Conservation (phyloP, 805 yeast genomes). For the Millerozyma miso region DNA sequence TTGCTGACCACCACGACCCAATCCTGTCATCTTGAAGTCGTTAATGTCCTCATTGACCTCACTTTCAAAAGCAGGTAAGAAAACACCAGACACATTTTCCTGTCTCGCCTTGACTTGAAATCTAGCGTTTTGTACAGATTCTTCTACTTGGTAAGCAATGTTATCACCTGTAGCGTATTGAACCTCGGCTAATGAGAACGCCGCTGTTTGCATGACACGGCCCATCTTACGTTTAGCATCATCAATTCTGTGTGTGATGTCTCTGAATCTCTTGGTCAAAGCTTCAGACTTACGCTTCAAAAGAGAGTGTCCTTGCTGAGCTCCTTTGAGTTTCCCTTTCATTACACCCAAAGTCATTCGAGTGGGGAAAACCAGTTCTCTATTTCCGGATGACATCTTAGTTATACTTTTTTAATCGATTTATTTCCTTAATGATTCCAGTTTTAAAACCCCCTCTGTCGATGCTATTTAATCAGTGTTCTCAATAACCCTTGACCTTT, state of each 20-base stretch:
- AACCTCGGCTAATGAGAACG: slow-evolving; percentile 95
- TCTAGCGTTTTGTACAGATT: slow-evolving; percentile 84
- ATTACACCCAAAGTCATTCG: slow-evolving; percentile 94
- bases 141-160: slow-evolving; percentile 93
- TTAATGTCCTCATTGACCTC: slow-evolving; percentile 79
- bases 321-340: slow-evolving; percentile 96
- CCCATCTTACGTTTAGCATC: slow-evolving; percentile 98
- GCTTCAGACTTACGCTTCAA: slow-evolving; percentile 96
- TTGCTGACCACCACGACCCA: slow-evolving; percentile 98
- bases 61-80: slow-evolving; percentile 87
- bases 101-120: slow-evolving; percentile 88
- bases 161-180: slow-evolving; percentile 97
- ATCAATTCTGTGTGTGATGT: slow-evolving; percentile 88
- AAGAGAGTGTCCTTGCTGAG: slow-evolving; percentile 91
- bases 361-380: slow-evolving; percentile 96
- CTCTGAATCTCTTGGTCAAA: slow-evolving; percentile 91
- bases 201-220: slow-evolving; percentile 96
- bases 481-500: neutral
- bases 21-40: slow-evolving; percentile 93
- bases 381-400: slow-evolving; percentile 62
- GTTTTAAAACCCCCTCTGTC: neutral
- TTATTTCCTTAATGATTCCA: neutral
- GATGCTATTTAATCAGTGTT: neutral
- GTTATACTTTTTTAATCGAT: neutral
- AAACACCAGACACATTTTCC: slow-evolving; percentile 95